Evolutionary conservation across 2,329 filamentous ascomycete genomes (phyloP).

Genomic region (Alternaria postmessia): DNA sequence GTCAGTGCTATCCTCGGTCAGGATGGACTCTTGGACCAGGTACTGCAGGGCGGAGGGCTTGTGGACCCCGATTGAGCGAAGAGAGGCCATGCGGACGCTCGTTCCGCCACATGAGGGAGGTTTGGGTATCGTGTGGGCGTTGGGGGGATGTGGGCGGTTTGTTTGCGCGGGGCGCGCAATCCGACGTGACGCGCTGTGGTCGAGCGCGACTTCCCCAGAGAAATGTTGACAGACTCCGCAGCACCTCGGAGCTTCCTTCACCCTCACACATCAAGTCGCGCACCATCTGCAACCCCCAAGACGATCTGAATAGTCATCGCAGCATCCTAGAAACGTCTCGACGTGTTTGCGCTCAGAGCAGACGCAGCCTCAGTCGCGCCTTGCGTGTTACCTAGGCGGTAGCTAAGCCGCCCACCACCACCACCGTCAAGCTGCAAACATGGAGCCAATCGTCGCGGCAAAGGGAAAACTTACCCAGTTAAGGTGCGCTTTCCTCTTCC

Average conservation of each 20-base stretch:
- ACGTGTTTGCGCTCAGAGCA: not conserved
- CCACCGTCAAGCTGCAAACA: constrained; percentile 50
- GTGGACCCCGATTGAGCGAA: constrained; percentile 91
- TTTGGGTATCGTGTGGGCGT: constrained; percentile 1
- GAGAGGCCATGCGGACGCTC: constrained; percentile 75
- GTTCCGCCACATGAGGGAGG: constrained; percentile 44
- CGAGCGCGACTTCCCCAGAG: constrained; percentile 31
- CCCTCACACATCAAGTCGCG: constrained; percentile 2
- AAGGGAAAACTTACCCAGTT: constrained; percentile 46
- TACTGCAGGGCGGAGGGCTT: constrained; percentile 84
- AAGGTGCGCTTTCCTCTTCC: constrained; percentile 24
- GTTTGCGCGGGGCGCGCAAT: constrained; percentile 28
- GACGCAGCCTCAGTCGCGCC: not conserved
- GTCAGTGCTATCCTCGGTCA: constrained; percentile 71
- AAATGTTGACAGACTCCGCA: constrained; percentile 18
- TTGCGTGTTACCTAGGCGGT: not conserved
- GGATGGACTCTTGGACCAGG: constrained; percentile 80
- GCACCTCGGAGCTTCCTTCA: constrained; percentile 23
- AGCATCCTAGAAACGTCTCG: not conserved
- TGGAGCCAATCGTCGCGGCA: constrained; percentile 73
- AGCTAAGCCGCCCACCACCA: not conserved
- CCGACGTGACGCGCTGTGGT: constrained; percentile 37
- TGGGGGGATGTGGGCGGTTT: constrained; percentile 10
- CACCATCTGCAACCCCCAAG: not conserved
- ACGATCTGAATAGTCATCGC: not conserved